These are phyloP conservation scores for Nannochloris sp. DNA, from an alignment of 139 green algal genomes.

Conservation along the genomic window DNA sequence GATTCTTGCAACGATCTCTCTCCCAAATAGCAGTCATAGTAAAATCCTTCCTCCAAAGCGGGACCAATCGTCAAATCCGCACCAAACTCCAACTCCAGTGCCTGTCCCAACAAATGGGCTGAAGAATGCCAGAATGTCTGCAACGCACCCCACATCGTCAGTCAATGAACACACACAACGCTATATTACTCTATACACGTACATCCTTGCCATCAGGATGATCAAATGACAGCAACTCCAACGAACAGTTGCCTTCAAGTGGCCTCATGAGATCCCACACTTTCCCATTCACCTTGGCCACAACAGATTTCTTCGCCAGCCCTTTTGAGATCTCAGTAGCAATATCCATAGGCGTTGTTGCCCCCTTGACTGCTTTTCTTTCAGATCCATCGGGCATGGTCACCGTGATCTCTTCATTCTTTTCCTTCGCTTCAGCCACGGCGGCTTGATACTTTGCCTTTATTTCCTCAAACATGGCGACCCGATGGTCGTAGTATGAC, in stretches of 20 bases:
- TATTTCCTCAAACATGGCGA: constrained; percentile 83
- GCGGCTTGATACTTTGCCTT: constrained; percentile 39
- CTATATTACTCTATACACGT: background rate
- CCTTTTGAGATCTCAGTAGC: constrained; percentile 73
- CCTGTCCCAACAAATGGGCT: constrained; percentile 88
- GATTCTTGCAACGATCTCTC: constrained; percentile 55
- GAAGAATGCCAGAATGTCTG: constrained; percentile 96
- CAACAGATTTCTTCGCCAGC: constrained; percentile 83
- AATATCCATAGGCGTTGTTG: constrained; percentile 89
- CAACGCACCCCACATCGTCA: constrained; percentile 3
- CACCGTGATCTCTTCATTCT: constrained; percentile 63
- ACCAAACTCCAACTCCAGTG: constrained; percentile 88
- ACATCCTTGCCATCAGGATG: constrained; percentile 79
- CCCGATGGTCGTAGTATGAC: constrained; percentile 73
- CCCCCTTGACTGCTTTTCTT: constrained; percentile 58
- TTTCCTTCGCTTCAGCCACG: constrained; percentile 28
- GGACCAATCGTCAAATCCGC: constrained; percentile 95
- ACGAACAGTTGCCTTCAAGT: constrained; percentile 74
- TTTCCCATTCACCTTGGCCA: constrained; percentile 74
- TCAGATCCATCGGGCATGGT: constrained; percentile 58
- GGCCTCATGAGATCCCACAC: constrained; percentile 85
- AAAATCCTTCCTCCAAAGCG: constrained; percentile 92
- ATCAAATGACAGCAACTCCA: constrained; percentile 83
- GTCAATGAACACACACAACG: background rate
- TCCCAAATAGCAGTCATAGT: constrained; percentile 97